Conservation (phyloP, 805 yeast species). For the Scheffersomyces stipitis region DNA sequence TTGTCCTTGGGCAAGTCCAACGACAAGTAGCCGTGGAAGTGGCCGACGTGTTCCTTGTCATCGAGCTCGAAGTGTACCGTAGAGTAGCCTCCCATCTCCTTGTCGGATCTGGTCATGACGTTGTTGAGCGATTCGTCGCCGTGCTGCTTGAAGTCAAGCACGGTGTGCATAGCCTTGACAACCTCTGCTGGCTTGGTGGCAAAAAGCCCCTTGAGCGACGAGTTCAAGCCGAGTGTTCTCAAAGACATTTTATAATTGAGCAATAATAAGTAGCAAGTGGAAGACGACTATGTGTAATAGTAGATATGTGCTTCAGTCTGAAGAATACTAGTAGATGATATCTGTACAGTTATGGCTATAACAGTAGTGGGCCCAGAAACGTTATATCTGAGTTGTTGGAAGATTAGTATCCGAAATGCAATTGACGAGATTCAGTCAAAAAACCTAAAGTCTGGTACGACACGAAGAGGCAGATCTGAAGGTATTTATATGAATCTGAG, state of each 20-base stretch:
- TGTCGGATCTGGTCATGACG: conserved; percentile 65
- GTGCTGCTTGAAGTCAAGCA: conserved; percentile 58
- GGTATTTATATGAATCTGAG: too few relatives aligned
- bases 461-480: too few relatives aligned
- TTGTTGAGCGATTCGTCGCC: conserved; percentile 43
- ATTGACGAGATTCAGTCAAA: too few relatives aligned
- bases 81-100: conserved; percentile 77
- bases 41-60: conserved; percentile 32
- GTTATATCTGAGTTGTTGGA: too few relatives aligned
- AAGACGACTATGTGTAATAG: too few relatives aligned
- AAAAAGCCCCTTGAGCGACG: conserved; percentile 36
- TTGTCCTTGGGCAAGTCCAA: conserved; percentile 63
- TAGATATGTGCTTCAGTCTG: too few relatives aligned
- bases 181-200: conserved; percentile 29
- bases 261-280: too few relatives aligned
- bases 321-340: too few relatives aligned
- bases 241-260: conserved; percentile 34
- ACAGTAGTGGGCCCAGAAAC: too few relatives aligned
- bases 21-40: conserved; percentile 59
- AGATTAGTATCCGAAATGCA: too few relatives aligned
- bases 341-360: too few relatives aligned
- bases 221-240: conserved; percentile 40
- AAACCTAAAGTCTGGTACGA: too few relatives aligned
- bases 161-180: conserved; percentile 33
- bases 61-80: conserved; percentile 53